Evolutionary conservation across 1,139 yeast genomes (phyloP).

Genomic region (Meyerozyma smithsonii): DNA sequence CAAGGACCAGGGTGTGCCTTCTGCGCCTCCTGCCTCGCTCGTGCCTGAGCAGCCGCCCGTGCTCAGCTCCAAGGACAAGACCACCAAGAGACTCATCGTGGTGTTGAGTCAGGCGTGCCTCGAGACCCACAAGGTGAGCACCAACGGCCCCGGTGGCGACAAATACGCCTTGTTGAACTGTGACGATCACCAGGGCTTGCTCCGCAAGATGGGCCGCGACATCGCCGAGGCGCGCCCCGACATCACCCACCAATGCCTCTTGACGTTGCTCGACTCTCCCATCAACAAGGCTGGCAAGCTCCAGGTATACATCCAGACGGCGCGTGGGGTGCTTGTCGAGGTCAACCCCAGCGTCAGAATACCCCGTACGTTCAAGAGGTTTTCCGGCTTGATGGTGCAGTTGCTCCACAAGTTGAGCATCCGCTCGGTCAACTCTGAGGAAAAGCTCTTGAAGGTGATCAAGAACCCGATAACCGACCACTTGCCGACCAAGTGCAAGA

Average conservation of each 20-base stretch:
- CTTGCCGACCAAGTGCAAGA: slow-evolving; percentile 91
- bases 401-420: slow-evolving; percentile 86
- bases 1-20: slow-evolving; percentile 14
- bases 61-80: slow-evolving; percentile 78
- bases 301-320: slow-evolving; percentile 94
- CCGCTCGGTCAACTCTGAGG: slow-evolving; percentile 92
- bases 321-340: slow-evolving; percentile 89
- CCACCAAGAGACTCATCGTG: slow-evolving; percentile 79
- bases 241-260: slow-evolving; percentile 91
- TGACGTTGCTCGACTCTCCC: slow-evolving; percentile 91
- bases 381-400: slow-evolving; percentile 97
- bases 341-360: slow-evolving; percentile 95
- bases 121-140: slow-evolving; percentile 84
- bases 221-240: slow-evolving; percentile 98
- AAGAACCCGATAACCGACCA: slow-evolving; percentile 97
- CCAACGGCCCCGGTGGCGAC: slow-evolving; percentile 79
- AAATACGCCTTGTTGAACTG: slow-evolving; percentile 90
- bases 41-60: slow-evolving; percentile 83
- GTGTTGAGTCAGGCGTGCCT: slow-evolving; percentile 93
- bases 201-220: slow-evolving; percentile 94
- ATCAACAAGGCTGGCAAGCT: slow-evolving; percentile 94
- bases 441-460: slow-evolving; percentile 85
- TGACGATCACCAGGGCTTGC: slow-evolving; percentile 95
- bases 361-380: slow-evolving; percentile 96
- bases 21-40: slow-evolving; percentile 60